Conservation (phyloP, 495 filamentous ascomycete species). For the Aspergillus avenaceus region DNA sequence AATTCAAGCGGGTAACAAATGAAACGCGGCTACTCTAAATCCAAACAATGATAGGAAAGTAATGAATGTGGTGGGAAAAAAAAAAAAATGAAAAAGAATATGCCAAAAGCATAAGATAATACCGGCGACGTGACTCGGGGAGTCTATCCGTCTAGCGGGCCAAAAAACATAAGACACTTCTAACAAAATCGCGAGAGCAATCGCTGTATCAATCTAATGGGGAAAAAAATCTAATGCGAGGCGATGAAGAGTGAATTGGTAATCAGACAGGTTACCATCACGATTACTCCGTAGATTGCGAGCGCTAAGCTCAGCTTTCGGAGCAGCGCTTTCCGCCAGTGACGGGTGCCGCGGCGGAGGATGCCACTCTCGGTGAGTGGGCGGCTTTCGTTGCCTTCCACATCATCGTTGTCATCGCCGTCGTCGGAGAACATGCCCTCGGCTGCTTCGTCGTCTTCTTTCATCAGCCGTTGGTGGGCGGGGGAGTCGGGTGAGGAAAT, state of each 20-base stretch:
- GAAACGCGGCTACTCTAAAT: background rate
- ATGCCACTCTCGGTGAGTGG: conserved; percentile 42
- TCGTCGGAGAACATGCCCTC: conserved; percentile 38
- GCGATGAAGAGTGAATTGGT: conserved; percentile 77
- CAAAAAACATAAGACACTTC: background rate
- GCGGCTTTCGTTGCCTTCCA: conserved; percentile 29
- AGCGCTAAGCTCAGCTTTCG: conserved; percentile 70
- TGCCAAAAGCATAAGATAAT: background rate
- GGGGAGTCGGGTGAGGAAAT: conserved; percentile 82
- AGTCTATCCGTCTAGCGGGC: background rate
- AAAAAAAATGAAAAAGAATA: no score
- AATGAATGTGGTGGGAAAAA: background rate
- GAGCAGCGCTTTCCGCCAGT: conserved; percentile 57
- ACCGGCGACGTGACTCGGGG: background rate
- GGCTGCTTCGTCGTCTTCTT: conserved; percentile 75
- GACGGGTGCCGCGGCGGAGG: conserved; percentile 47
- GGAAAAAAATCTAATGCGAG: conserved; percentile 34
- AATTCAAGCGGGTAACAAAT: background rate
- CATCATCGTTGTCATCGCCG: conserved; percentile 43
- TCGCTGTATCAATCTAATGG: conserved; percentile 1
- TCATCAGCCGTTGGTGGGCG: conserved; percentile 76
- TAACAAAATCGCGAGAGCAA: background rate
- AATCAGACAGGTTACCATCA: conserved; percentile 84
- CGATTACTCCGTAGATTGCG: conserved; percentile 75
- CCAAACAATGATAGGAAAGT: background rate